These are phyloP conservation scores for Stachybotrys echinatus DNA, from an alignment of 2,329 filamentous ascomycete species.

Conservation along the genomic window DNA sequence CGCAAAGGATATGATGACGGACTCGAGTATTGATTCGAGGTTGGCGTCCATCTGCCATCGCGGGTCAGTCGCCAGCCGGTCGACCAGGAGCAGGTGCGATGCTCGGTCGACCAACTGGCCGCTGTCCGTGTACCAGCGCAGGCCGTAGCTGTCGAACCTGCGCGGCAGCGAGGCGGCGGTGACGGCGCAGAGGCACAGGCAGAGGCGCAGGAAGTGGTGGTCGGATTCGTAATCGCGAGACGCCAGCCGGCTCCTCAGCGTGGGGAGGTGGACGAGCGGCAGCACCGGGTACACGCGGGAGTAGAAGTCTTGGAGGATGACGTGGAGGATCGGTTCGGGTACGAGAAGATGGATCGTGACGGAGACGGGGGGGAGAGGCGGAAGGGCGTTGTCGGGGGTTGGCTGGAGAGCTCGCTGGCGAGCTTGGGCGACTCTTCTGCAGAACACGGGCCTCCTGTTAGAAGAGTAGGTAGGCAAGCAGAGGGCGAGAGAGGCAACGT, in stretches of 20 bases:
- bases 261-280: not conserved
- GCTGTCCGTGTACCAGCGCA: not conserved
- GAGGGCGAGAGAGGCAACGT: not conserved
- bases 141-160: not conserved
- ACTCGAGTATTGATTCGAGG: not conserved
- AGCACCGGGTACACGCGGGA: not conserved
- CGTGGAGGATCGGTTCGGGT: not conserved
- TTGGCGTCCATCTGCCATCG: not conserved
- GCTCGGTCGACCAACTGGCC: not conserved
- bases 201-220: not conserved
- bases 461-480: not conserved
- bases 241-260: not conserved
- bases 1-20: not conserved
- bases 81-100: not conserved
- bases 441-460: no score
- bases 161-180: not conserved
- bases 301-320: not conserved
- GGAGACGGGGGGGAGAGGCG: not conserved
- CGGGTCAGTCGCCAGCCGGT: not conserved
- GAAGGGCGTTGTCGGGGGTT: not conserved
- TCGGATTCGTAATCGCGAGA: not conserved
- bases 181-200: not conserved
- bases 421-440: not conserved
- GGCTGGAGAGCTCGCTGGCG: not conserved
- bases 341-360: not conserved